Evolutionary conservation across 495 filamentous ascomycete species (phyloP).

Genomic region (Xylaria sp.): DNA sequence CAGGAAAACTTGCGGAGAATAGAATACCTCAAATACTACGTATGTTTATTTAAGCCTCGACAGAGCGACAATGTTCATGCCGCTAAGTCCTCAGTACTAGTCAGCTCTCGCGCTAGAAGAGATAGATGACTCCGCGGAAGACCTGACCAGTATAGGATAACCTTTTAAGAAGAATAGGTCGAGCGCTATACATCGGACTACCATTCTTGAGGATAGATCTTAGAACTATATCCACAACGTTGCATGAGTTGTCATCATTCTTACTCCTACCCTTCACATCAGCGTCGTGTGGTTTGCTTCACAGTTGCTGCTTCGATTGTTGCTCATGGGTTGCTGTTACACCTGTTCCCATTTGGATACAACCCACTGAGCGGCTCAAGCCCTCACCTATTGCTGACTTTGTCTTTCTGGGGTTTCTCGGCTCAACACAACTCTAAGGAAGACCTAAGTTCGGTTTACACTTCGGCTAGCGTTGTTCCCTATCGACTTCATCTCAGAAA

Average conservation of each 20-base stretch:
- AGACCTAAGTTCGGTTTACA: background rate
- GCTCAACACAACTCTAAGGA: background rate
- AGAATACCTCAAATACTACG: background rate
- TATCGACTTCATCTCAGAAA: slow-evolving; percentile 37
- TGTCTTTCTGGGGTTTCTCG: background rate
- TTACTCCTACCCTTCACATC: slow-evolving; percentile 28
- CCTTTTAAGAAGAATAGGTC: background rate
- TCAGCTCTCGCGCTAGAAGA: too few species aligned
- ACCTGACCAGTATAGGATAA: too few species aligned
- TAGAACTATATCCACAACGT: background rate
- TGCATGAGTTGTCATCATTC: slow-evolving; percentile 16
- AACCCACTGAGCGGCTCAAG: background rate
- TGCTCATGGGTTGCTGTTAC: background rate
- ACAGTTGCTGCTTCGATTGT: slow-evolving; percentile 14
- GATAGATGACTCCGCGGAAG: too few species aligned
- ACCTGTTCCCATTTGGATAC: background rate
- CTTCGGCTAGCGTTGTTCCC: slow-evolving; percentile 33
- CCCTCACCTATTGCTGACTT: background rate
- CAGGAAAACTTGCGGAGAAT: background rate
- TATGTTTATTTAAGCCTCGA: background rate
- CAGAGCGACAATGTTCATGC: background rate
- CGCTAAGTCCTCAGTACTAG: background rate
- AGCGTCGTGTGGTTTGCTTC: slow-evolving; percentile 38
- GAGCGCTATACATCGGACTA: background rate
- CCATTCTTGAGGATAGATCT: background rate